Evolutionary conservation across 345 rosid genomes (phyloP), one percentile per base, ranked within the genome.

Genomic region (Moringa oleifera): DNA sequence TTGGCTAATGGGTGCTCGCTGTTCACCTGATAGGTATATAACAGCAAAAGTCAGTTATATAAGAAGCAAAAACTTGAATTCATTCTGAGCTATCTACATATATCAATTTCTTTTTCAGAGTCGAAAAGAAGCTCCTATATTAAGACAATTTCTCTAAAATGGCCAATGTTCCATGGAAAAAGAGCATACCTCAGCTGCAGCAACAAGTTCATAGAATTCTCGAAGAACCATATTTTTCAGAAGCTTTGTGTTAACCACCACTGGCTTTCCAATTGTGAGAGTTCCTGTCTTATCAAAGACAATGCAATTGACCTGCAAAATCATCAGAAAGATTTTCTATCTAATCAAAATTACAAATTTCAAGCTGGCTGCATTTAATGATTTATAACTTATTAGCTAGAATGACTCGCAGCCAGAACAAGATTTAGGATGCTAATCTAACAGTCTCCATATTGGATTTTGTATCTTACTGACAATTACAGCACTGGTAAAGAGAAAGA

Each of bases 271-370:
- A 47, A 82, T 71, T 0, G 99, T 94, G 23, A 94, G 99, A 19
- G 97, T 94, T 59, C 99, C 97, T 0, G 99, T 94, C 83, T 94
- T 94, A 82, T 94, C 99, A 71, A 94, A 94, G 51, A 94, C 92
- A 63, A 94, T 76, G 81, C 96, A 90, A 51, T 72, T 85, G 64
- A 89, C 95, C 98, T 92, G 57, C 67, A 73, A 56, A 41, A 25
- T 55, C 51, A 59, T 45, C 51, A 45, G 52, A 58, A 33, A 33
- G 6, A 4, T 33, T 33, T n/a, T n/a, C n/a, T n/a, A n/a, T n/a
- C n/a, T 33, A 17, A 50, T 50, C 15, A 17, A 18, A 50, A 50
- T 7, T 18, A 50, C 53, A 24, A 51, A 25, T 6, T 7, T 15
- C 17, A 7, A 9, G 12, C 2, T 15, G 1, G 47, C 17, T 41